Percentiles rank a stretch among this genome's conserved stretches.
Conservation (phyloP, 495 filamentous ascomycete genomes). For the Neurospora pannonica region DNA sequence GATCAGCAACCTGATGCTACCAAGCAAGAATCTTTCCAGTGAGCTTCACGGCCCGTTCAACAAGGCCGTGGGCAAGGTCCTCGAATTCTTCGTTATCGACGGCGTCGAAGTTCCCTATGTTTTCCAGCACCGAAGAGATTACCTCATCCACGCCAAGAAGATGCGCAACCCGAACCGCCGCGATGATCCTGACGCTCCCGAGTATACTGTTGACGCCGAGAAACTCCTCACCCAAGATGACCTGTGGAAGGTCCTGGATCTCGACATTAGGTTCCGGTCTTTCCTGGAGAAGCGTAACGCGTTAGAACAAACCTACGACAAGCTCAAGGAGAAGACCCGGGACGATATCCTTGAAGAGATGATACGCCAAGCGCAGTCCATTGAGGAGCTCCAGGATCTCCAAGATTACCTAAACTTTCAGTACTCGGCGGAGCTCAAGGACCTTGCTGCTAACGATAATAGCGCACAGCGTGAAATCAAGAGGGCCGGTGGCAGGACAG, state of each 20-base stretch:
- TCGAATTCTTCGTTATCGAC: slow-evolving; percentile 88
- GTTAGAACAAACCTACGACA: slow-evolving; percentile 67
- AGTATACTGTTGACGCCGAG: slow-evolving; percentile 69
- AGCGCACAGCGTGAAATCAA: slow-evolving; percentile 39
- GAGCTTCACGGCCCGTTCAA: slow-evolving; percentile 75
- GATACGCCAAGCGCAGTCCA: slow-evolving; percentile 60
- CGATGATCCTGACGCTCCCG: slow-evolving; percentile 50
- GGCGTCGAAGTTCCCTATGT: slow-evolving; percentile 94
- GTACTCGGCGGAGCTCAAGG: slow-evolving; percentile 73
- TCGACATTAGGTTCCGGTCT: slow-evolving; percentile 88
- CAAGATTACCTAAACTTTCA: slow-evolving; percentile 97
- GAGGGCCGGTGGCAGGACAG: slow-evolving; percentile 66
- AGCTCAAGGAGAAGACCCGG: slow-evolving; percentile 46
- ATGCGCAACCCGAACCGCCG: slow-evolving; percentile 47
- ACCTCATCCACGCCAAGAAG: slow-evolving; percentile 86
- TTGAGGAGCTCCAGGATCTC: slow-evolving; percentile 92
- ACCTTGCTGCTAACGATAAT: slow-evolving; percentile 54
- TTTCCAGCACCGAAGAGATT: slow-evolving; percentile 96
- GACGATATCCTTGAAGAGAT: slow-evolving; percentile 71
- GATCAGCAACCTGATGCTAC: slow-evolving; percentile 82
- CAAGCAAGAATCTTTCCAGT: slow-evolving; percentile 61
- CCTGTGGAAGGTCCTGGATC: slow-evolving; percentile 86
- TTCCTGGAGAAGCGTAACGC: slow-evolving; percentile 80
- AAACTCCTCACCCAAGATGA: slow-evolving; percentile 88
- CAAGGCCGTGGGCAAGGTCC: slow-evolving; percentile 79